Percentiles rank a stretch among this genome's conserved stretches.
Conservation (phyloP, 345 rosid species). For the Pistacia atlantica region DNA sequence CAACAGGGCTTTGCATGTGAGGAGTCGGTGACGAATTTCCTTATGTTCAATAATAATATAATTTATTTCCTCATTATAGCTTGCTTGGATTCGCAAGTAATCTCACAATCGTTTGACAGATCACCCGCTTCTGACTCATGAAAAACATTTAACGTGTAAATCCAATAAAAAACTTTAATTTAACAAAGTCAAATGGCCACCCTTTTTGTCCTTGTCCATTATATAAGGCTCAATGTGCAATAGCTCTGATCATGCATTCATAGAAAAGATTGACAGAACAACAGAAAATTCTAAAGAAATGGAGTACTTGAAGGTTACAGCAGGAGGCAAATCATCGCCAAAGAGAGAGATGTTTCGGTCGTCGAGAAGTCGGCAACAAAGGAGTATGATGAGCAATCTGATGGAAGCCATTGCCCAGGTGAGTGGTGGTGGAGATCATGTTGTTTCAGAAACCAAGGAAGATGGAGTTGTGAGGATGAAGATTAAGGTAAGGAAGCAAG, state of each 20-base stretch:
- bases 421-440: slow-evolving; percentile 11
- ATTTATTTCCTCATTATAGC: background rate
- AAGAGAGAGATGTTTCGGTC: slow-evolving; percentile 27
- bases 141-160: background rate
- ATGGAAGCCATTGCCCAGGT: slow-evolving; percentile 27
- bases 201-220: background rate
- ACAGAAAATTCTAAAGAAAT: background rate
- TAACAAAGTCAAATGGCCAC: background rate
- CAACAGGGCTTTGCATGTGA: slow-evolving; percentile 31
- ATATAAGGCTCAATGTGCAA: slow-evolving; percentile 4
- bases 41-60: background rate
- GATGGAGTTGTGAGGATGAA: slow-evolving; percentile 46
- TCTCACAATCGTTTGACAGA: background rate
- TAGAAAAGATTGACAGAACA: background rate
- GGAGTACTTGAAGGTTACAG: slow-evolving; percentile 21
- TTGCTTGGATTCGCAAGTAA: slow-evolving; percentile 9
- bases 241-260: background rate
- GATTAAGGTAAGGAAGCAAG: slow-evolving; percentile 47
- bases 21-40: slow-evolving; percentile 17
- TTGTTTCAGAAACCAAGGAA: slow-evolving; percentile 25
- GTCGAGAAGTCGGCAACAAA: slow-evolving; percentile 22
- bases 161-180: background rate
- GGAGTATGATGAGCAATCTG: slow-evolving; percentile 25
- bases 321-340: slow-evolving; percentile 32
- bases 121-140: background rate